Base-by-base conservation (phyloP, 805 yeast species). In the Lachancea sp. region DNA sequence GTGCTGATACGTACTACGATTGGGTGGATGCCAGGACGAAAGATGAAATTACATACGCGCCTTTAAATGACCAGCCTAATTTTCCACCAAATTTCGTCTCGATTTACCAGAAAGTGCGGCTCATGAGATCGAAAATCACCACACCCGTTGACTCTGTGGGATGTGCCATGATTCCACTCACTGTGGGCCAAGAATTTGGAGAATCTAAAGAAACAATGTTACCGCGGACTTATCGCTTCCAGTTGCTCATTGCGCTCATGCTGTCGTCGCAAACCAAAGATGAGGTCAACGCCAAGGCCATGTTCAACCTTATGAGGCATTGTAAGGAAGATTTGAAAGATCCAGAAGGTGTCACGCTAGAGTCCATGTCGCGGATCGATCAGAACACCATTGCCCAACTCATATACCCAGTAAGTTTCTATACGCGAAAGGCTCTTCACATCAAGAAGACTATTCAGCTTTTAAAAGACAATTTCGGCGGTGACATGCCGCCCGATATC, bases 141-240 rank as follows among this genome's bases (percentile, higher is more conserved):
- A 78, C 97, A 0, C 96, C 97, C 0, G 97, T 89, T 2, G 97
- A 89, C 56, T 70, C 78, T 0, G 78, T 85, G 74, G 97, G 97
- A 5, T 87, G 96, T 58, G 88, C 83, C 18, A 68, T 69, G 35
- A 57, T 75, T 8, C 77, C 78, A 1, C 62, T 65, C 15, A 64
- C 69, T 1, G 54, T 67, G 3, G 59, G 56, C 22, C 50, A 50
- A 13, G 25, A 52, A 24, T 65, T 56, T 38, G 60, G 56, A 20
- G 52, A 52, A 19, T 36, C 42, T 9, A 50, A 37, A 25, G 42
- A 52, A 17, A 51, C 55, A 12, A 49, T 65, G 2, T 47, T 56
- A 8, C 66, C 67, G 1, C 54, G 55, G 40, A 64, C 65, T 13
- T 70, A 66, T 53, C 68, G 96, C 36, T 81, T 80, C 54, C 96